Percentiles rank a stretch among this genome's conserved stretches.
phyloP scores from a whole-genome alignment of 1,284 basidiomycete genomes.

The Ceratobasidium sp. region DNA sequence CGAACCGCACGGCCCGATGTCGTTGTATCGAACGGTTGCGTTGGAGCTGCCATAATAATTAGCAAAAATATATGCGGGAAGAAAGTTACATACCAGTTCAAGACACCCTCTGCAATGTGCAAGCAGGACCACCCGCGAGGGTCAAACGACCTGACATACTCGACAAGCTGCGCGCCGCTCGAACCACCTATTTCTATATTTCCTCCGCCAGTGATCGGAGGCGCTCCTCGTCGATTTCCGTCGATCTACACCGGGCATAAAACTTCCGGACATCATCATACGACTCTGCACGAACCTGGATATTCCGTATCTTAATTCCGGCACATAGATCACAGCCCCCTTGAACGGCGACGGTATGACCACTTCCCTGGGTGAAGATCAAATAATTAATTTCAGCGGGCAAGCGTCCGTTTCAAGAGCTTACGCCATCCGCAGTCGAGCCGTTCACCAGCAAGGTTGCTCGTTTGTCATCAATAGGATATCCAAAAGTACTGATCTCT shows the following conservation, averaged over 20 bases:
- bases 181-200: constrained; percentile 39
- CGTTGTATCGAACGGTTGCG: constrained; percentile 54
- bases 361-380: constrained; percentile 18
- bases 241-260: constrained; percentile 51
- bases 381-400: constrained; percentile 48
- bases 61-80: constrained; percentile 48
- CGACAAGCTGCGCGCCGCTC: constrained; percentile 53
- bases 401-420: constrained; percentile 49
- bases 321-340: constrained; percentile 50
- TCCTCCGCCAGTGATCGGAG: constrained; percentile 51
- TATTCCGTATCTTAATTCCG: constrained; percentile 47
- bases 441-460: constrained; percentile 56
- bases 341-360: constrained; percentile 51
- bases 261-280: too few relatives aligned
- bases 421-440: constrained; percentile 17
- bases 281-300: constrained; percentile 30
- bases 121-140: constrained; percentile 50
- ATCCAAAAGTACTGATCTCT: constrained; percentile 59
- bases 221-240: constrained; percentile 54
- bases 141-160: constrained; percentile 53
- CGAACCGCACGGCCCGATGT: constrained; percentile 56
- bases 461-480: constrained; percentile 57
- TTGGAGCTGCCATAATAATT: constrained; percentile 52
- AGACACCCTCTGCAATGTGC: constrained; percentile 36
- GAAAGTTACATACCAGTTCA: constrained; percentile 30